phyloP scores from a whole-genome alignment of 179 eudicot species.

The Beta macrorhiza region DNA sequence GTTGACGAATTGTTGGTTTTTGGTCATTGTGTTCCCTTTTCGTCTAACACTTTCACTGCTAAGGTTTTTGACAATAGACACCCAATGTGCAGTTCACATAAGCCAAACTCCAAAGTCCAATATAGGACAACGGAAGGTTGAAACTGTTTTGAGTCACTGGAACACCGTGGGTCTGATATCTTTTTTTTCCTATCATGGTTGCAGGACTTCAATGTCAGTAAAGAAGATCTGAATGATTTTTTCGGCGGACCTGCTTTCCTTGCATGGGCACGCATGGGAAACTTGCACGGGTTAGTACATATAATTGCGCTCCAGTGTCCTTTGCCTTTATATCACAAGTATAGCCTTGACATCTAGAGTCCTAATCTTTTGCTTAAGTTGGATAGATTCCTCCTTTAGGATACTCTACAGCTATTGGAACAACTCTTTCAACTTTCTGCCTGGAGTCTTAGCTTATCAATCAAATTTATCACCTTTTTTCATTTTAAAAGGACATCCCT shows the following conservation, averaged over 20 bases:
- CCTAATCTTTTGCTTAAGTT: not conserved
- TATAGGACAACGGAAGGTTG: not conserved
- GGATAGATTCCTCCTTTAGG: not conserved
- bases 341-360: not conserved
- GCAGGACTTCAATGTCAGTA: slow-evolving; percentile 70
- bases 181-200: slow-evolving; percentile 12
- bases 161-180: not conserved
- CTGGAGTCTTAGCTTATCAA: not conserved
- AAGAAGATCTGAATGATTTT: slow-evolving; percentile 67
- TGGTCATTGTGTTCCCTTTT: not conserved
- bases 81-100: not conserved
- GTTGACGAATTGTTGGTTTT: not conserved
- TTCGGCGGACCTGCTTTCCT: slow-evolving; percentile 99
- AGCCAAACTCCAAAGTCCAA: not conserved
- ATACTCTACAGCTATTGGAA: not conserved
- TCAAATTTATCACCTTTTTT: not conserved
- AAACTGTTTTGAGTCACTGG: too few species aligned
- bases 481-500: not conserved
- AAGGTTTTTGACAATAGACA: not conserved
- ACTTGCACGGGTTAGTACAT: slow-evolving; percentile 74
- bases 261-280: slow-evolving; percentile 99
- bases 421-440: not conserved
- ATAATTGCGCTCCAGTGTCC: slow-evolving; percentile 4
- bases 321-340: not conserved
- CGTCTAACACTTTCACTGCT: not conserved